Conservation (phyloP, 768 basidiomycete species). For the Lentinula edodes region DNA sequence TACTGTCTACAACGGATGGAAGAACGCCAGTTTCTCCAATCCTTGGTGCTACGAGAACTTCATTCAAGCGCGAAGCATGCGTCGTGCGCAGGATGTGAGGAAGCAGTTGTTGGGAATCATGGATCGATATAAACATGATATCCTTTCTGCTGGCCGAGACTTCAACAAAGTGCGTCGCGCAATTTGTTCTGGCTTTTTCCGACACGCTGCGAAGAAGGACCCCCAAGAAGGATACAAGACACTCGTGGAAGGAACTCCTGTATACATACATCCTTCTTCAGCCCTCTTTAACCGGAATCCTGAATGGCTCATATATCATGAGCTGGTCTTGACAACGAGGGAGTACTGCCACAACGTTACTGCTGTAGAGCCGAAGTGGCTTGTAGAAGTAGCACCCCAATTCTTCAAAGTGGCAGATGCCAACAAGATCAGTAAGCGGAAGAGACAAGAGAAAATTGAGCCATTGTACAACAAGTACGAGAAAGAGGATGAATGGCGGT, state of each 20-base stretch:
- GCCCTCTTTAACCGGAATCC: slow-evolving; percentile 95
- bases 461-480: slow-evolving; percentile 95
- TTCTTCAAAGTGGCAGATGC: slow-evolving; percentile 99
- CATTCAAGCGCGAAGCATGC: slow-evolving; percentile 96
- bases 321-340: slow-evolving; percentile 92
- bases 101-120: slow-evolving; percentile 98
- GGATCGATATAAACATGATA: slow-evolving; percentile 98
- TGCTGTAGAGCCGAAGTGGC: slow-evolving; percentile 96
- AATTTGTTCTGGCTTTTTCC: slow-evolving; percentile 97
- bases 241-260: slow-evolving; percentile 94
- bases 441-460: slow-evolving; percentile 95
- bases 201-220: slow-evolving; percentile 98
- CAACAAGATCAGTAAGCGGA: slow-evolving; percentile 96
- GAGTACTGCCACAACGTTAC: slow-evolving; percentile 93
- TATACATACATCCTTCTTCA: slow-evolving; percentile 97
- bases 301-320: slow-evolving; percentile 95
- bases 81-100: slow-evolving; percentile 93
- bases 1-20: slow-evolving; percentile 99
- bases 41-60: slow-evolving; percentile 99
- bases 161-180: slow-evolving; percentile 91
- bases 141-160: slow-evolving; percentile 87
- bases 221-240: slow-evolving; percentile 99
- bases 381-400: slow-evolving; percentile 95
- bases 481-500: slow-evolving; percentile 90
- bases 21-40: slow-evolving; percentile 91